phyloP scores from a whole-genome alignment of 345 rosid genomes.

The Mangifera indica region DNA sequence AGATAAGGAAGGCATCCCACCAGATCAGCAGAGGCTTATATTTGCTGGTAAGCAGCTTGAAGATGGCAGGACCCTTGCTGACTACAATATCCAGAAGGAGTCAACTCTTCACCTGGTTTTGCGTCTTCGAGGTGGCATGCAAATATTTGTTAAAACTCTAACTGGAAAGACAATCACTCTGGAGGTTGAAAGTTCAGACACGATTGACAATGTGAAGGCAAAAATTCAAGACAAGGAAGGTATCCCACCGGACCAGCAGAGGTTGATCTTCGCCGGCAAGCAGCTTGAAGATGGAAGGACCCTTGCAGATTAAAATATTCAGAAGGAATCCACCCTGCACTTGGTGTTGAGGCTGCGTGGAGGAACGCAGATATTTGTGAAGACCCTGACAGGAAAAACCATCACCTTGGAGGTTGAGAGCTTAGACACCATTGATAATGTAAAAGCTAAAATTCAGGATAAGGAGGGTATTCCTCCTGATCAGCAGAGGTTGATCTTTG shows the following conservation, averaged over 20 bases:
- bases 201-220: slow-evolving; percentile 18
- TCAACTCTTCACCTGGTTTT: slow-evolving; percentile 26
- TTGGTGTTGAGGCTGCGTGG: slow-evolving; percentile 28
- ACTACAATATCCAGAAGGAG: slow-evolving; percentile 23
- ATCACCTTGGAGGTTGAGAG: slow-evolving; percentile 13
- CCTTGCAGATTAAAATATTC: slow-evolving; percentile 15
- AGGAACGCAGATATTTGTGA: slow-evolving; percentile 33
- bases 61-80: slow-evolving; percentile 15
- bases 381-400: slow-evolving; percentile 24
- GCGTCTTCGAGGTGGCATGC: slow-evolving; percentile 27
- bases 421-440: neutral
- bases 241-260: slow-evolving; percentile 23
- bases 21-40: slow-evolving; percentile 20
- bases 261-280: slow-evolving; percentile 19
- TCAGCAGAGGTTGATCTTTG: neutral
- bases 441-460: neutral
- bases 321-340: slow-evolving; percentile 31
- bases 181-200: slow-evolving; percentile 25
- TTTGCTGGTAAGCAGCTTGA: slow-evolving; percentile 11
- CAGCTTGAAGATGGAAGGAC: slow-evolving; percentile 29
- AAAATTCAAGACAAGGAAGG: slow-evolving; percentile 27
- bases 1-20: slow-evolving; percentile 26
- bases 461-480: neutral
- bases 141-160: slow-evolving; percentile 25
- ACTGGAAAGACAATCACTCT: slow-evolving; percentile 22